Conservation (phyloP, 1,284 basidiomycete species). For the Sanghuangporus sanghuang region DNA sequence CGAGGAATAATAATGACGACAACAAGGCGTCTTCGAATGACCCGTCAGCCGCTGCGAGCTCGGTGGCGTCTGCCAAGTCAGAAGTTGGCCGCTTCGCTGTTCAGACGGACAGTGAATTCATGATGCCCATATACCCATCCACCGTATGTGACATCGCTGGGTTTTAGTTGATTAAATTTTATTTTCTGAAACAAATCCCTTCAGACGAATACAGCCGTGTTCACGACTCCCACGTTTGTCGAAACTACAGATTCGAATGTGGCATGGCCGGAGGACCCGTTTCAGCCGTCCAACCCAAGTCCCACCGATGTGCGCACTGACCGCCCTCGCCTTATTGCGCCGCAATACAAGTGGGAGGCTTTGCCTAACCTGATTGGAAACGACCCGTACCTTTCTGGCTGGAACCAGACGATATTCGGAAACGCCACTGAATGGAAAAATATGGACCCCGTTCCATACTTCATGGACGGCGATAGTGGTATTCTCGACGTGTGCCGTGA, state of each 20-base stretch:
- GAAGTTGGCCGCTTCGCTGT: constrained; percentile 66
- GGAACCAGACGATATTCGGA: constrained; percentile 90
- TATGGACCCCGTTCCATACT: constrained; percentile 64
- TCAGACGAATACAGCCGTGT: constrained; percentile 78
- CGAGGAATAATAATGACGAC: constrained; percentile 38
- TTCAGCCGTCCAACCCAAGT: constrained; percentile 55
- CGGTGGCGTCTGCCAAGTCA: constrained; percentile 56
- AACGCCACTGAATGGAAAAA: constrained; percentile 78
- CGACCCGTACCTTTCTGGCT: constrained; percentile 82
- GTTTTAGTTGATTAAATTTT: constrained; percentile 2
- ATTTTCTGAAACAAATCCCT: neutral
- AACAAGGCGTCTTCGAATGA: constrained; percentile 33
- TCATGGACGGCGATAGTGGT: constrained; percentile 81
- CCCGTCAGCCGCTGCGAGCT: constrained; percentile 38
- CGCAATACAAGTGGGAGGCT: constrained; percentile 87
- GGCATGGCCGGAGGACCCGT: constrained; percentile 76
- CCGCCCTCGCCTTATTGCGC: constrained; percentile 90
- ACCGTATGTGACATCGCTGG: constrained; percentile 41
- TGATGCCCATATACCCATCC: constrained; percentile 85
- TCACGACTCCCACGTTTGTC: constrained; percentile 69
- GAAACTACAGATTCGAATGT: constrained; percentile 42
- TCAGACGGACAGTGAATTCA: constrained; percentile 65
- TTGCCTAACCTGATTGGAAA: constrained; percentile 75
- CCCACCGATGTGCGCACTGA: constrained; percentile 64
- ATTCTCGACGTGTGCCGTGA: constrained; percentile 90